Percentiles rank a stretch among this genome's conserved stretches.
These are phyloP conservation scores for Nematodospora valgi DNA, from an alignment of 805 yeast species.

Conservation along the genomic window DNA sequence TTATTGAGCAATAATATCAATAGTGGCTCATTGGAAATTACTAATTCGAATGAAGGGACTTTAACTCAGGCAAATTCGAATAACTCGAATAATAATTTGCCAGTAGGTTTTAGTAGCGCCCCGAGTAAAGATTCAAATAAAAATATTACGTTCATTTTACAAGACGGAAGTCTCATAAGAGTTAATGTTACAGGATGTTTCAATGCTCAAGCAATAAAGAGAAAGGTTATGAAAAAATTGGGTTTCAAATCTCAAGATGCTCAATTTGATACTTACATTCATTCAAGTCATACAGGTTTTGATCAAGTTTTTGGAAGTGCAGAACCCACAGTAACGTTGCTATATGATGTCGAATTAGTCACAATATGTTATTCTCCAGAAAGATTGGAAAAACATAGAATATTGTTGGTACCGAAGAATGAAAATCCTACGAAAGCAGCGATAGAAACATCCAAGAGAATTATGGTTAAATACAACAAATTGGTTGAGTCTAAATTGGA, in stretches of 20 bases:
- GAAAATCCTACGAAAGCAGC: conserved; percentile 65
- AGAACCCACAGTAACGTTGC: conserved; percentile 29
- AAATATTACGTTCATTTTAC: conserved; percentile 63
- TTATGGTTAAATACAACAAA: conserved; percentile 30
- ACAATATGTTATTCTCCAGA: conserved; percentile 78
- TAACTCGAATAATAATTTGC: background rate
- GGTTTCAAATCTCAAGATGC: conserved; percentile 43
- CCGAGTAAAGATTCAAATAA: conserved; percentile 25
- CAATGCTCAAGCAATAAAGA: conserved; percentile 74
- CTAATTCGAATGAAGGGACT: no score
- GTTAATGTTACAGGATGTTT: conserved; percentile 77
- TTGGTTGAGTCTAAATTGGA: conserved; percentile 14
- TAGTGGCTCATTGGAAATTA: no score
- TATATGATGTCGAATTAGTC: conserved; percentile 77
- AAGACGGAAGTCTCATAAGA: conserved; percentile 66
- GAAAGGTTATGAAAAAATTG: conserved; percentile 59
- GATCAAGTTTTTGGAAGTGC: conserved; percentile 6
- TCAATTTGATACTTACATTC: conserved; percentile 61
- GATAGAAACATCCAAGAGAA: conserved; percentile 50
- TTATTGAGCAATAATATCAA: background rate
- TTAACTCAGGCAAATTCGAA: no score
- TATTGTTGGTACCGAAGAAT: conserved; percentile 61
- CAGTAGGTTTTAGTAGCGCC: background rate
- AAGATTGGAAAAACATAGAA: conserved; percentile 64
- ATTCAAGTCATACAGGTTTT: conserved; percentile 30